phyloP scores from a whole-genome alignment of 306 rosid genomes.

The Medicago lupulina region DNA sequence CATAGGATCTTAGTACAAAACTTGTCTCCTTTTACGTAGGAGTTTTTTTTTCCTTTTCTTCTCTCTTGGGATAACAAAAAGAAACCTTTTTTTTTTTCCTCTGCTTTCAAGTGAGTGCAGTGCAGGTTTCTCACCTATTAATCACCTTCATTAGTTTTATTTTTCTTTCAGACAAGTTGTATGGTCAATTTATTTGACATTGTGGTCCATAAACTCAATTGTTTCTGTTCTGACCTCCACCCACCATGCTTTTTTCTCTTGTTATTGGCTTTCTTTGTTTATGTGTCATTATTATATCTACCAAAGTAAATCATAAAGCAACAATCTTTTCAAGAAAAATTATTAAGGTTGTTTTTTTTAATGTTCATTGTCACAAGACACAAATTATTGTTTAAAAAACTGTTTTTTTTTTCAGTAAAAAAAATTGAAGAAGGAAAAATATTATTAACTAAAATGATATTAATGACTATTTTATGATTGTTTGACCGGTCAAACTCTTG shows the following conservation, averaged over 20 bases:
- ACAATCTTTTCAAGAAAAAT: conserved; percentile 37
- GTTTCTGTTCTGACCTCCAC: conserved; percentile 48
- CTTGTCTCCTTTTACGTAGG: conserved; percentile 47
- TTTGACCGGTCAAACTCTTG: not conserved
- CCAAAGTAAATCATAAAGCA: conserved; percentile 52
- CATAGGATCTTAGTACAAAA: conserved; percentile 41
- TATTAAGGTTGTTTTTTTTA: not conserved
- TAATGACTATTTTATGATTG: not conserved
- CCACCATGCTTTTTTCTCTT: conserved; percentile 48
- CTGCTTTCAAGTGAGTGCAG: conserved; percentile 59
- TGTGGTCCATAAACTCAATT: conserved; percentile 66
- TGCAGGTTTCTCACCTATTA: conserved; percentile 51
- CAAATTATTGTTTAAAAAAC: too few relatives aligned
- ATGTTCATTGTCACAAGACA: too few relatives aligned
- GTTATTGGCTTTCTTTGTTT: conserved; percentile 50
- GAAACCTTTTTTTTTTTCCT: conserved; percentile 43
- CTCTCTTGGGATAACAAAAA: conserved; percentile 79
- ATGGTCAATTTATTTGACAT: conserved; percentile 57
- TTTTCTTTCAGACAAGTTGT: conserved; percentile 54
- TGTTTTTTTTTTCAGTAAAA: too few relatives aligned
- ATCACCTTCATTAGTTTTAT: conserved; percentile 34
- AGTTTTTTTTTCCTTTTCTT: conserved; percentile 80
- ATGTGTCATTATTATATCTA: conserved; percentile 51
- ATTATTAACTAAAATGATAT: not conserved
- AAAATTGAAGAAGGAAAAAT: not conserved